Conservation (phyloP, 139 green algal genomes). For the Chlamydomonas eustigma region DNA sequence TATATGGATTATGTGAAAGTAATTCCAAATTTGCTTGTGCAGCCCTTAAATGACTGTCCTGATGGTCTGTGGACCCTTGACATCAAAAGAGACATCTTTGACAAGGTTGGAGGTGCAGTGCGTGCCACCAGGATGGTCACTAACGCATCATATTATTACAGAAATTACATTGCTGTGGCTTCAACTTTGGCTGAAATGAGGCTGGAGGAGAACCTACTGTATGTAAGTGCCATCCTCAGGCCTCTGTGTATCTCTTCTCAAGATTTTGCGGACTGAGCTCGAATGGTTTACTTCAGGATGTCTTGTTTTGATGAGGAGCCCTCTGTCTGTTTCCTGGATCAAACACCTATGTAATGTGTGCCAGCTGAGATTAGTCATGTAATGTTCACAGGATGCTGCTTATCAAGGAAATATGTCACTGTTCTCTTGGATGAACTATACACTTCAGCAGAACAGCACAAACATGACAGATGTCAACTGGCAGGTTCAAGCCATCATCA, state of each 20-base stretch:
- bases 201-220: constrained; percentile 43
- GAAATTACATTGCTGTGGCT: constrained; percentile 42
- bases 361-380: too few species aligned
- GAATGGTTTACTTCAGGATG: too few species aligned
- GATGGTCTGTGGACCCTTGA: constrained; percentile 67
- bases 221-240: constrained; percentile 14
- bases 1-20: too few species aligned
- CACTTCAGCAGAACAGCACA: neutral
- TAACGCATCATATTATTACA: constrained; percentile 36
- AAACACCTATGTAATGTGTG: too few species aligned
- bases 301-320: too few species aligned
- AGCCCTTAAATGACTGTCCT: constrained; percentile 57
- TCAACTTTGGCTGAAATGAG: constrained; percentile 48
- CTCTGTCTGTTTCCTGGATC: too few species aligned
- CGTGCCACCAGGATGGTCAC: constrained; percentile 24
- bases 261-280: too few species aligned
- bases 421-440: constrained; percentile 9
- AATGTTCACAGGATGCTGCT: neutral
- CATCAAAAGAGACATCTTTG: constrained; percentile 70
- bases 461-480: neutral
- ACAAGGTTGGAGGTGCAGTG: constrained; percentile 69
- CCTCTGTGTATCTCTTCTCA: too few species aligned
- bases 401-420: constrained; percentile 7
- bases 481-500: neutral
- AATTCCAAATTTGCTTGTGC: neutral